Evolutionary conservation across 495 filamentous ascomycete genomes (phyloP).

Genomic region (Neurospora hispaniola): DNA sequence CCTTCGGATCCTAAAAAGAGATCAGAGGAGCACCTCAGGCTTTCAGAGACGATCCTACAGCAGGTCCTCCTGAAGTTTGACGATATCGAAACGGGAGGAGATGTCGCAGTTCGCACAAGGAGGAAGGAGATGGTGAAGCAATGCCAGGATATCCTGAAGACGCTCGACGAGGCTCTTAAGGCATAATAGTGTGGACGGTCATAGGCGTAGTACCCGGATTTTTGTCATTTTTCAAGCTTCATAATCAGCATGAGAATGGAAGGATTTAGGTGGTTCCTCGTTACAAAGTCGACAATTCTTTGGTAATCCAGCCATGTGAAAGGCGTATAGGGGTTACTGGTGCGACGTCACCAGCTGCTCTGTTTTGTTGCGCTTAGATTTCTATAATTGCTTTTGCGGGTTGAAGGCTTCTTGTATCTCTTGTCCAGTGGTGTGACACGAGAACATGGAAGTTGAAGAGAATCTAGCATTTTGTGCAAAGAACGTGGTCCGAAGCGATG

Average conservation of each 20-base stretch:
- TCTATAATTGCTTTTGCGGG: neutral
- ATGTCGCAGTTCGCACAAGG: constrained; percentile 50
- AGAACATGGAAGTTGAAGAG: neutral
- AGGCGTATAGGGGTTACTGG: neutral
- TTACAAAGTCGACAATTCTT: neutral
- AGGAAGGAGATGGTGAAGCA: constrained; percentile 69
- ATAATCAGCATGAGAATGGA: neutral
- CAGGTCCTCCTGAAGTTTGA: constrained; percentile 82
- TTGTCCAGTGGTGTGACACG: neutral
- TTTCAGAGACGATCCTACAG: constrained; percentile 74
- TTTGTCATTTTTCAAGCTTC: neutral
- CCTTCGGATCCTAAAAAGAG: constrained; percentile 62
- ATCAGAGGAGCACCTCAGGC: constrained; percentile 65
- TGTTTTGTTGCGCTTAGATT: neutral
- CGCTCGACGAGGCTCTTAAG: constrained; percentile 43
- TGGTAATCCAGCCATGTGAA: neutral
- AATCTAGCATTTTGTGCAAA: neutral
- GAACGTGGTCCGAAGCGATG: neutral
- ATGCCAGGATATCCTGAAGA: constrained; percentile 54
- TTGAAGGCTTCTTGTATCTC: neutral
- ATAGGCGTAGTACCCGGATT: neutral
- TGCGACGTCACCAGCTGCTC: neutral
- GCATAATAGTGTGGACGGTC: neutral
- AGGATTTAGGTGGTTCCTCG: neutral
- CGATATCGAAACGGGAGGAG: constrained; percentile 62